Conservation (phyloP, 2,329 filamentous ascomycete species). For the Graphilbum fragrans region DNA sequence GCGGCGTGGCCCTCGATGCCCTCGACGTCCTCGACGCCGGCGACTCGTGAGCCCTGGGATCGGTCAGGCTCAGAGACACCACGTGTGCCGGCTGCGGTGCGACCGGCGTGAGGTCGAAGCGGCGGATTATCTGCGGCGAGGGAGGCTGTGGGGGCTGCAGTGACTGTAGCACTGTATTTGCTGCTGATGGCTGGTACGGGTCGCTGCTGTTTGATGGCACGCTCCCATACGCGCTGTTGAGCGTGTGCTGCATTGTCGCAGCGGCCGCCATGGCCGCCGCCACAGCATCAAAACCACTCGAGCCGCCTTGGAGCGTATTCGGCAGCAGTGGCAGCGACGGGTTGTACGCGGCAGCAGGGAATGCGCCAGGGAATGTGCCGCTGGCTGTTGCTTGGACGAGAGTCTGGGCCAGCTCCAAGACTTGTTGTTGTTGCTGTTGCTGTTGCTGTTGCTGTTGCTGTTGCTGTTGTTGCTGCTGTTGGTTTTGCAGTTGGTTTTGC, state of each 20-base stretch:
- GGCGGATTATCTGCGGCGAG: conserved; percentile 44
- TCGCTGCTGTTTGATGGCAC: too few species aligned
- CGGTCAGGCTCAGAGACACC: conserved; percentile 32
- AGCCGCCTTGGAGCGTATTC: background rate
- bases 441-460: conserved; percentile 20
- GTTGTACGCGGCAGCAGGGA: background rate
- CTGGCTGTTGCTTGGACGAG: background rate
- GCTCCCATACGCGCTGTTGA: background rate
- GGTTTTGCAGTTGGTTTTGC: background rate
- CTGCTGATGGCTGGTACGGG: background rate
- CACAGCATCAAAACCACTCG: background rate
- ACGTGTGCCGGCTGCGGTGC: conserved; percentile 67
- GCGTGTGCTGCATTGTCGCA: background rate
- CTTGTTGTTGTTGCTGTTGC: background rate
- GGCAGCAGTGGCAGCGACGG: background rate
- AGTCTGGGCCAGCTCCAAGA: background rate
- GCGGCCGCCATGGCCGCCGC: background rate
- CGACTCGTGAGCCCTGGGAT: background rate
- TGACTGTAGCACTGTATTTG: too few species aligned
- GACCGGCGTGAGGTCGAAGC: conserved; percentile 60
- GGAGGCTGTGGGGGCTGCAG: too few species aligned
- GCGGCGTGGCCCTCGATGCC: conserved; percentile 23
- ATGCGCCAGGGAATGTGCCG: too few species aligned
- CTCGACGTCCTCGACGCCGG: background rate
- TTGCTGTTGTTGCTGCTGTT: conserved; percentile 12